A percentile compares a stretch with the other conserved stretches of the same genome.
Conservation (phyloP, 495 filamentous ascomycete species). For the Neurospora sp. region DNA sequence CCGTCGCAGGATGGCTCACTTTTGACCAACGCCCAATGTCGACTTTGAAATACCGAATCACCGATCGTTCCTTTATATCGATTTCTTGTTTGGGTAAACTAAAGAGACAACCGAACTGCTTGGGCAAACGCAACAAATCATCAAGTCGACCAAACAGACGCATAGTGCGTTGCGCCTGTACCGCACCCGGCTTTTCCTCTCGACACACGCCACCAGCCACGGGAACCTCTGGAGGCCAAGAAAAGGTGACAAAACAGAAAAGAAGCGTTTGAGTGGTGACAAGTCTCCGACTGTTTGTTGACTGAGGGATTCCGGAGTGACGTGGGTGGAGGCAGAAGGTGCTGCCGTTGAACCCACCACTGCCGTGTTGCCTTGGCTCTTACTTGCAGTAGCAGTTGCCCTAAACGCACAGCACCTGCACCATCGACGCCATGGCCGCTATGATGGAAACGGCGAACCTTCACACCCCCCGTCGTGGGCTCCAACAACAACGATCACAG, state of each 20-base stretch:
- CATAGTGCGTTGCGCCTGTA: not conserved
- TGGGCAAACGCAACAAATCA: not conserved
- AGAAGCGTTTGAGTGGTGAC: not conserved
- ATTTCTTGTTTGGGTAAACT: not conserved
- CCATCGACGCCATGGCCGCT: not conserved
- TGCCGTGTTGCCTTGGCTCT: not conserved
- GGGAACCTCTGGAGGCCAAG: not conserved
- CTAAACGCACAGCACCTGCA: not conserved
- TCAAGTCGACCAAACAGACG: not conserved
- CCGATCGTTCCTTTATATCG: not conserved
- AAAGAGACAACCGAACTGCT: not conserved
- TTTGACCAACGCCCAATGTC: not conserved
- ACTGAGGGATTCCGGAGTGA: not conserved
- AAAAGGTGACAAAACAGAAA: not conserved
- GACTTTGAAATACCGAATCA: not conserved
- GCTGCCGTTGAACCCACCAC: not conserved
- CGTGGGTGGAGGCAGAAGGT: not conserved
- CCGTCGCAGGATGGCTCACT: not conserved
- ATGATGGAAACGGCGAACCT: slow-evolving; percentile 27
- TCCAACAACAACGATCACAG: slow-evolving; percentile 17
- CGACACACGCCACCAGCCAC: not conserved
- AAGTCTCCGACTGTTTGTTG: not conserved
- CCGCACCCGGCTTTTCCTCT: not conserved
- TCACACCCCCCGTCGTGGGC: slow-evolving; percentile 1
- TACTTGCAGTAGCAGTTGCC: not conserved